Percentiles rank a stretch among this genome's conserved stretches.
Evolutionary conservation across 179 eudicot genomes (phyloP).

Genomic region (Pouteria campechiana): DNA sequence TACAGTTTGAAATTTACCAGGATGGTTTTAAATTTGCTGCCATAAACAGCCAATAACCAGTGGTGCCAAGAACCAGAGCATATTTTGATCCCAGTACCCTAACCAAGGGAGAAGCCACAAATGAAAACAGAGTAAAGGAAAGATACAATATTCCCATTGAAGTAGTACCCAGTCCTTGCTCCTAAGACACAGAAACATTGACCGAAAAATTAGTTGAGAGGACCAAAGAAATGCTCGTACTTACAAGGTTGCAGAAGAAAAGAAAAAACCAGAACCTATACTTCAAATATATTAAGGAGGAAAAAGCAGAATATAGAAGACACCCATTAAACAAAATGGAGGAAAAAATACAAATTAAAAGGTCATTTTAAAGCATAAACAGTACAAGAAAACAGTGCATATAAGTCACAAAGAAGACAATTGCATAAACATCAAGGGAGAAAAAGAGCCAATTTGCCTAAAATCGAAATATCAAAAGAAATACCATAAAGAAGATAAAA

Average conservation of each 20-base stretch:
- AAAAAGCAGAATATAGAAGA: no score
- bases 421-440: no score
- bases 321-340: no score
- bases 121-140: slow-evolving; percentile 63
- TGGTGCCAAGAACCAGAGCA: slow-evolving; percentile 72
- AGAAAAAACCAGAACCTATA: neutral
- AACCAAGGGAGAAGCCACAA: slow-evolving; percentile 70
- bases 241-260: neutral
- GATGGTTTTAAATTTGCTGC: slow-evolving; percentile 91
- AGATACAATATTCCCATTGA: slow-evolving; percentile 87
- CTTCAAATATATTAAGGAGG: no score
- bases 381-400: no score
- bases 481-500: no score
- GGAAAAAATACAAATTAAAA: no score
- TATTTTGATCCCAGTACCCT: slow-evolving; percentile 61
- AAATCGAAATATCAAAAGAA: no score
- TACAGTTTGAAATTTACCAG: slow-evolving; percentile 61
- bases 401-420: no score
- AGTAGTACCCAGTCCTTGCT: slow-evolving; percentile 69
- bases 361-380: no score
- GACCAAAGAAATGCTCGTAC: neutral
- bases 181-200: no score
- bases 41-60: slow-evolving; percentile 89
- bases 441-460: no score
- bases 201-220: neutral